Base-by-base conservation (phyloP, 1,284 basidiomycete species). In the Testicularia cyperi region DNA sequence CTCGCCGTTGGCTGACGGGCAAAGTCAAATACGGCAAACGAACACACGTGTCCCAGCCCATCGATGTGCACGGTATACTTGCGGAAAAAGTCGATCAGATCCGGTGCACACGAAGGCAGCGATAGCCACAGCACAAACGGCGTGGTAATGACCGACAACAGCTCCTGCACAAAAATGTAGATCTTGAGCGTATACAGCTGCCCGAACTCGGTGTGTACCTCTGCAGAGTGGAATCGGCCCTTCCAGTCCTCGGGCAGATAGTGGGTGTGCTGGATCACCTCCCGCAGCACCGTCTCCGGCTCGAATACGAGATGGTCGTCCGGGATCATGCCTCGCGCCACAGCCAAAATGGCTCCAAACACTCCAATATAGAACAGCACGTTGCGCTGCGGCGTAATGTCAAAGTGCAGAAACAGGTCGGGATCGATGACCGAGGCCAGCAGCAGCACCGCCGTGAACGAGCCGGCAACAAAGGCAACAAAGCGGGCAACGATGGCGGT, bases 1-100 rank as follows among this genome's bases (percentile, higher is more conserved):
- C 53, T 61, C 22, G 57, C 57, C 24, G 38, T 53, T 20, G 57
- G 43, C 37, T 61, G 57, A n/a, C 91, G 80, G 77, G 90, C 85
- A 77, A 97, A 96, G 77, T 97, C 92, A 75, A 98, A 98, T 44
- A 95, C 92, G 1, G 94, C 95, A 78, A 97, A 98, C 52, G 88
- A 91, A 76, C 95, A 98, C 8, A 98, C 90, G 72, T 95, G 94
- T 9, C 95, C 94, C 3, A 95, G 82, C 1, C 92, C 90, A 65
- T 96, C 92, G 23, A 98, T 88, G 77, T 97, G 92, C 1, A 98
- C 86, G 0, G 91, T 89, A 73, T 95, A 97, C 79, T 66, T 60
- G n/a, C 71, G 43, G 40, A 73, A 58, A 24, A 73, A 73, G 49
- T 71, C 70, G 44, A 73, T 65, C 44, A 72, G 35, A 6, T 51